Percentiles rank a stretch among this genome's conserved stretches.
Evolutionary conservation across 768 basidiomycete genomes (phyloP).

Genomic region (Mycena rosella): DNA sequence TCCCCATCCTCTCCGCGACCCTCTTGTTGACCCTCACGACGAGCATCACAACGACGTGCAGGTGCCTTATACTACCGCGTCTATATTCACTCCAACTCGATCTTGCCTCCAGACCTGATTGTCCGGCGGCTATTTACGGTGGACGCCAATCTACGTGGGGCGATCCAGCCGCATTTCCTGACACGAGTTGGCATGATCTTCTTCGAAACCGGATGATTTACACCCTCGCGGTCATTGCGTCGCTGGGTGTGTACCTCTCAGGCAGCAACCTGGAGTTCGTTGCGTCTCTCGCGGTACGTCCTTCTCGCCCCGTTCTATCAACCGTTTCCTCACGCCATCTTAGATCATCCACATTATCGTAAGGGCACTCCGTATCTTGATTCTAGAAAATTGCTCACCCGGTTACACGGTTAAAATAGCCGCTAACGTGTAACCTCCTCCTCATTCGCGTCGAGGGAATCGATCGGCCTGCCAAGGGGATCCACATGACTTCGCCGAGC

Average conservation of each 20-base stretch:
- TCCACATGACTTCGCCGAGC: too few species aligned
- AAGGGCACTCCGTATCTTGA: background rate
- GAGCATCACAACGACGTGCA: conserved; percentile 26
- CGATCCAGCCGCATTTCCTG: conserved; percentile 10
- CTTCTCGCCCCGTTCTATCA: background rate
- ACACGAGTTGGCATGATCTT: conserved; percentile 10
- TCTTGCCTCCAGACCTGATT: conserved; percentile 11
- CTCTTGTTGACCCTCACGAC: conserved; percentile 17
- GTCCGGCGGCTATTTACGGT: background rate
- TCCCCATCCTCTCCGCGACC: conserved; percentile 17
- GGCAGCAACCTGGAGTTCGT: conserved; percentile 25
- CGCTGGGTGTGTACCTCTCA: conserved; percentile 16
- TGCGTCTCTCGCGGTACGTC: conserved; percentile 14
- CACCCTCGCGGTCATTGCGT: conserved; percentile 19
- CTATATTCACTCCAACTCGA: too few species aligned
- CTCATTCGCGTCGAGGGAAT: conserved; percentile 21
- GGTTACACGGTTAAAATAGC: conserved; percentile 1
- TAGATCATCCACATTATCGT: conserved; percentile 23
- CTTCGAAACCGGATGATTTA: conserved; percentile 28
- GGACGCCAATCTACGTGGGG: background rate
- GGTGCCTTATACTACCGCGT: background rate
- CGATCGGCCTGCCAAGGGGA: too few species aligned
- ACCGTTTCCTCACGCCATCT: background rate
- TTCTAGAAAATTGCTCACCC: background rate
- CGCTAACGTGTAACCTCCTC: conserved; percentile 29